Conservation (phyloP, 371 early-diverging fungal genomes). For the Mortierella sp. region DNA sequence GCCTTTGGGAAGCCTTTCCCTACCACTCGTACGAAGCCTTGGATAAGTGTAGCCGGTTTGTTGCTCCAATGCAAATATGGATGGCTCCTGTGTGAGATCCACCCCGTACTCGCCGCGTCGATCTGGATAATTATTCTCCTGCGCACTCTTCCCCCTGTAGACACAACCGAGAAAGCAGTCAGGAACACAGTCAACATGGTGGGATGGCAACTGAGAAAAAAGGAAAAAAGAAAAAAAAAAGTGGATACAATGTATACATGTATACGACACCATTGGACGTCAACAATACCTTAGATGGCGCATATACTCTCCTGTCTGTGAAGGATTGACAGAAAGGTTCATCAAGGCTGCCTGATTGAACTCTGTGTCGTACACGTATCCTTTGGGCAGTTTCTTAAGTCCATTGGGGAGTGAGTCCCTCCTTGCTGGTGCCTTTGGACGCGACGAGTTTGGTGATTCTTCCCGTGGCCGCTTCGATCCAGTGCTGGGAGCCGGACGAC, state of each 20-base stretch:
- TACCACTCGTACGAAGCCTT: constrained; percentile 66
- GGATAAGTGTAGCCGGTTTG: constrained; percentile 75
- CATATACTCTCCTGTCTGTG: constrained; percentile 44
- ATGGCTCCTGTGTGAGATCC: constrained; percentile 39
- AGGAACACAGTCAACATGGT: background rate
- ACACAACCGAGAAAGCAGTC: background rate
- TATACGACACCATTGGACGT: background rate
- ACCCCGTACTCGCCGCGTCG: constrained; percentile 41
- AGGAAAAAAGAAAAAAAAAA: background rate
- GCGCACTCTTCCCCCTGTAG: constrained; percentile 28
- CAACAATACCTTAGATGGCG: constrained; percentile 42
- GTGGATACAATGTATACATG: background rate
- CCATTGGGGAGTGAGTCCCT: constrained; percentile 37
- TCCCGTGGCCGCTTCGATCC: constrained; percentile 32
- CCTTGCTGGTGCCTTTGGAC: constrained; percentile 15
- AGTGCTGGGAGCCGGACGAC: background rate
- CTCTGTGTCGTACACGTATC: constrained; percentile 49
- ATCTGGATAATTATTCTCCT: constrained; percentile 47
- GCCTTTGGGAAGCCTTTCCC: constrained; percentile 66
- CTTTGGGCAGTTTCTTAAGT: constrained; percentile 47
- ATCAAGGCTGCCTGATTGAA: constrained; percentile 40
- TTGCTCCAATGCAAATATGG: constrained; percentile 67
- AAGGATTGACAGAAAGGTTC: constrained; percentile 38
- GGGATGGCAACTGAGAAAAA: background rate
- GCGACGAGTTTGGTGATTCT: constrained; percentile 28